Conservation (phyloP, 495 filamentous ascomycete species). For the Penicillium verhagenii region DNA sequence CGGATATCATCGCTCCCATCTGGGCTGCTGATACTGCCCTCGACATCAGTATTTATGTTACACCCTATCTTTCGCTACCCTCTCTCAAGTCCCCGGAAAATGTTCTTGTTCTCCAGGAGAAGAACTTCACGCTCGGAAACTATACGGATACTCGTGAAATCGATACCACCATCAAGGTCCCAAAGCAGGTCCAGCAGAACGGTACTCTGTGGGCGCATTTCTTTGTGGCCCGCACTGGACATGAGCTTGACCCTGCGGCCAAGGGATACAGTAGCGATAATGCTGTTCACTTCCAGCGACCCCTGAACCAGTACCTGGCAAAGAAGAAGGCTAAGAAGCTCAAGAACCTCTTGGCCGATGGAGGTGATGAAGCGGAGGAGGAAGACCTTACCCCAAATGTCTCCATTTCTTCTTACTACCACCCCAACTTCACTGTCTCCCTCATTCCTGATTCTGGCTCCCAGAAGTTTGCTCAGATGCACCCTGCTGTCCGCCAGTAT, state of each 20-base stretch:
- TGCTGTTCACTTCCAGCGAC: conserved; percentile 80
- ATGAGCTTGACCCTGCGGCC: conserved; percentile 69
- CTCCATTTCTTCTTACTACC: conserved; percentile 81
- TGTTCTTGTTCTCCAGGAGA: conserved; percentile 72
- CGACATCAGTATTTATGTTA: conserved; percentile 84
- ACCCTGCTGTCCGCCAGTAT: conserved; percentile 73
- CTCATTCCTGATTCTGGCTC: conserved; percentile 79
- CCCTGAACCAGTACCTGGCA: conserved; percentile 81
- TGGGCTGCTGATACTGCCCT: conserved; percentile 77
- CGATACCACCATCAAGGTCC: conserved; percentile 75
- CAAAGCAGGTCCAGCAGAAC: conserved; percentile 80
- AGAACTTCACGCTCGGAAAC: conserved; percentile 75
- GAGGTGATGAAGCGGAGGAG: conserved; percentile 52
- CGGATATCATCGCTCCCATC: conserved; percentile 78
- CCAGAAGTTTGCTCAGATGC: conserved; percentile 61
- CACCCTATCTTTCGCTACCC: conserved; percentile 67
- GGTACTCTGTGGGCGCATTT: conserved; percentile 94
- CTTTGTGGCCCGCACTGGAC: conserved; percentile 74
- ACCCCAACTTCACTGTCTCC: conserved; percentile 89
- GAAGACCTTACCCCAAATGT: conserved; percentile 54
- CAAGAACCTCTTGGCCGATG: conserved; percentile 74
- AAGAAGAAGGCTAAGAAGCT: conserved; percentile 93
- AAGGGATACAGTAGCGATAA: conserved; percentile 67
- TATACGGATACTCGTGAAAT: conserved; percentile 75
- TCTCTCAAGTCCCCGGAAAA: conserved; percentile 58